A percentile compares a stretch with the other conserved stretches of the same genome.
phyloP scores from a whole-genome alignment of 140 eudicot genomes.

The Erigeron philadelphicus region DNA sequence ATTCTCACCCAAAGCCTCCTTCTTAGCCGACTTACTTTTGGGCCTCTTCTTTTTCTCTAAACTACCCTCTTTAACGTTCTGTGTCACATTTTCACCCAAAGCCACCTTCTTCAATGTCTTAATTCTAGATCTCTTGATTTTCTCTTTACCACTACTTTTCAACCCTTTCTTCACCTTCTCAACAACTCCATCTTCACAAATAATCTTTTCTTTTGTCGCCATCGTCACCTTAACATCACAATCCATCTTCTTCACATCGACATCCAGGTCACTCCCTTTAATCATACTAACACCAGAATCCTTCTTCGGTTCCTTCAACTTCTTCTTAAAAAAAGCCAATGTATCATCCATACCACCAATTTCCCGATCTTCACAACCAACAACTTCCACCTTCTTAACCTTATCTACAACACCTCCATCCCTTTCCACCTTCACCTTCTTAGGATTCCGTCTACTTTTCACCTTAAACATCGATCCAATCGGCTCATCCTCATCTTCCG shows the following conservation, averaged over 20 bases:
- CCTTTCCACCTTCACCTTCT: conserved; percentile 52
- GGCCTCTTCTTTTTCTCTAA: background rate
- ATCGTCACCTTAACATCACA: conserved; percentile 23
- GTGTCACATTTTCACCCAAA: conserved; percentile 22
- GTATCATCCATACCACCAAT: conserved; percentile 88
- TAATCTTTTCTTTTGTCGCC: conserved; percentile 18
- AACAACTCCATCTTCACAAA: conserved; percentile 29
- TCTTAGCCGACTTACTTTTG: background rate
- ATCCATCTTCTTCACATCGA: conserved; percentile 28
- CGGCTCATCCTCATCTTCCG: conserved; percentile 74
- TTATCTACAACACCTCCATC: conserved; percentile 27
- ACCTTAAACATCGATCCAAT: conserved; percentile 72
- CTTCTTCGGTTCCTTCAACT: conserved; percentile 79
- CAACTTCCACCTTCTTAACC: background rate
- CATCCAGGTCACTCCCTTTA: conserved; percentile 27
- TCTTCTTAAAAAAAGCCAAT: conserved; percentile 76
- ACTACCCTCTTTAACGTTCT: conserved; percentile 24
- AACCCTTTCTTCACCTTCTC: conserved; percentile 25
- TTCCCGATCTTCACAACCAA: conserved; percentile 37
- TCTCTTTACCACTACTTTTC: conserved; percentile 25
- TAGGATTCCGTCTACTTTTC: conserved; percentile 47
- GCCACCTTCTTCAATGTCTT: conserved; percentile 22
- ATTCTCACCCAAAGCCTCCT: conserved; percentile 17
- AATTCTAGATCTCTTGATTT: conserved; percentile 32
- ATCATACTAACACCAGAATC: conserved; percentile 28